Percentiles rank a stretch among this genome's conserved stretches.
These are phyloP conservation scores for Lasiodiplodia citricola DNA, from an alignment of 2,329 filamentous ascomycete genomes.

Conservation along the genomic window DNA sequence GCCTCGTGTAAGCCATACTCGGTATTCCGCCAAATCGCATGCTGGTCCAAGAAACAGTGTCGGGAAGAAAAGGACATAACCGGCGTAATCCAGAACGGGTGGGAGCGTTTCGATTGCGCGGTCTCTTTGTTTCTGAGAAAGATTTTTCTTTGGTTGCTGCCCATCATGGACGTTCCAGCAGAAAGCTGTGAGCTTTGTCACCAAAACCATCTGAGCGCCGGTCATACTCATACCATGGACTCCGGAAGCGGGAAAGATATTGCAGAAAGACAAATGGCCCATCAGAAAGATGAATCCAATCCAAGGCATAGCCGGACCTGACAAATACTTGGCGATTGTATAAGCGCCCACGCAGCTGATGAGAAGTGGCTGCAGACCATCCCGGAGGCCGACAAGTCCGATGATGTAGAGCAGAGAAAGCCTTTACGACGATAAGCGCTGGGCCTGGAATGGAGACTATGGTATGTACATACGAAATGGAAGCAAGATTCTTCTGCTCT, in stretches of 20 bases:
- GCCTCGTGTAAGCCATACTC: no score
- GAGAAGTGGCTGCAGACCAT: conserved; percentile 75
- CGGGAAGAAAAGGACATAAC: no score
- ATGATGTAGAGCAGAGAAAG: conserved; percentile 88
- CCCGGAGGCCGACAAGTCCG: conserved; percentile 92
- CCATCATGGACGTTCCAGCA: conserved; percentile 99
- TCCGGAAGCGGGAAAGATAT: conserved; percentile 77
- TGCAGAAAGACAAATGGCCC: conserved; percentile 91
- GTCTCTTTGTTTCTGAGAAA: no score
- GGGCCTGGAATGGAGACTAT: no score
- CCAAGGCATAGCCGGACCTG: conserved; percentile 97
- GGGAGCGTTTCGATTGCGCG: no score
- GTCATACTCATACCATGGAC: conserved; percentile 73
- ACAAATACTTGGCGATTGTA: conserved; percentile 78
- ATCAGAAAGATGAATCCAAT: conserved; percentile 91
- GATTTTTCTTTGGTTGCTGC: conserved; percentile 54
- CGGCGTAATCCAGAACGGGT: no score
- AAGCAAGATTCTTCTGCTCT: no score
- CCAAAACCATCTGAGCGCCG: conserved; percentile 94
- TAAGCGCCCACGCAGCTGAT: conserved; percentile 85
- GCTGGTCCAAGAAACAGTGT: no score
- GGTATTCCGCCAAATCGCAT: no score
- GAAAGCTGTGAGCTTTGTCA: conserved; percentile 96
- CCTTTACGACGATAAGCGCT: conserved; percentile 45
- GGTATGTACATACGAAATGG: no score